A percentile compares a stretch with the other conserved stretches of the same genome.
Conservation (phyloP, 2,329 filamentous ascomycete genomes). For the Apiospora malaysiana region DNA sequence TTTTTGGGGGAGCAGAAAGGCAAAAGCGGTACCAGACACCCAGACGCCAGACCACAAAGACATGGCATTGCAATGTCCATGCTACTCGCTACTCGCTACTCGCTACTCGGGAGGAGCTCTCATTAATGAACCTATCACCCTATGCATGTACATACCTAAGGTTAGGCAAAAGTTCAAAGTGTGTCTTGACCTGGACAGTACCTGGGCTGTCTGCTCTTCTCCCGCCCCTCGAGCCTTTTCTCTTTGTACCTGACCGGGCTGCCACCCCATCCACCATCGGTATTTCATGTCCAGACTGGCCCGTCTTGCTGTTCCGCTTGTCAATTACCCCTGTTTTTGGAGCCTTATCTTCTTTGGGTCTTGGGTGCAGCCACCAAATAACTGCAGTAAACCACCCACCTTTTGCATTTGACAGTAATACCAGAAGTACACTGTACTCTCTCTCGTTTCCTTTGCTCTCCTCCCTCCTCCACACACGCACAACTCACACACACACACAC, state of each 20-base stretch:
- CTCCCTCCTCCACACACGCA: slow-evolving; percentile 8
- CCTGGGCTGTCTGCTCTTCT: not conserved
- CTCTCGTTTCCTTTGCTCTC: slow-evolving; percentile 5
- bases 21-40: slow-evolving; percentile 16
- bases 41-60: not conserved
- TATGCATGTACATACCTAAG: too few relatives aligned
- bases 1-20: slow-evolving; percentile 18
- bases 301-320: not conserved
- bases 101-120: too few relatives aligned
- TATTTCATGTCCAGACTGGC: not conserved
- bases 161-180: too few relatives aligned
- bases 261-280: not conserved
- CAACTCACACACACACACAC: not conserved
- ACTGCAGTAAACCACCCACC: slow-evolving; percentile 17
- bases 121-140: too few relatives aligned
- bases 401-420: slow-evolving; percentile 15
- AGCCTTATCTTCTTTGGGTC: slow-evolving; percentile 13
- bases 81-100: not conserved
- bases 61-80: slow-evolving; percentile 15
- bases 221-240: not conserved
- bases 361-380: slow-evolving; percentile 16
- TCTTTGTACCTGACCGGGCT: not conserved
- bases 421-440: slow-evolving; percentile 12
- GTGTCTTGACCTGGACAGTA: not conserved
- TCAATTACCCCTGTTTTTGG: slow-evolving; percentile 1